These are phyloP conservation scores for Candolleomyces aberdarensis DNA, from an alignment of 768 basidiomycete genomes.

Conservation along the genomic window DNA sequence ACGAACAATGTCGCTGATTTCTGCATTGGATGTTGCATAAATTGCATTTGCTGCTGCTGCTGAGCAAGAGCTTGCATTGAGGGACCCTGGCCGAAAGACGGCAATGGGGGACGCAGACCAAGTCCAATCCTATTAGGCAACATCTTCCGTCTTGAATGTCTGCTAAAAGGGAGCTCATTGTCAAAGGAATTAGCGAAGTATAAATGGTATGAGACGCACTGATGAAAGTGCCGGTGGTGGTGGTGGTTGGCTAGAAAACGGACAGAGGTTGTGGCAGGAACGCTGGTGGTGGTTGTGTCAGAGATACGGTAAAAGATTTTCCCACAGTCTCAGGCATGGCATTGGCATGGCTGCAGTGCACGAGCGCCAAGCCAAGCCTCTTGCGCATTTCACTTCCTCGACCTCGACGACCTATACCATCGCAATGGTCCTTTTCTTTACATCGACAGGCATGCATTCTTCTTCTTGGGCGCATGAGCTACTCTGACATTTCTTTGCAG, in stretches of 20 bases:
- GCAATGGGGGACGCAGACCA: slow-evolving; percentile 84
- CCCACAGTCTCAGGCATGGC: slow-evolving; percentile 4
- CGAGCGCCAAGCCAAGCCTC: background rate
- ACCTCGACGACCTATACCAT: background rate
- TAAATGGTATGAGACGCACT: background rate
- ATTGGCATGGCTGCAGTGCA: slow-evolving; percentile 1
- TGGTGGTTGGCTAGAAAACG: background rate
- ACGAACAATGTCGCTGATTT: slow-evolving; percentile 81
- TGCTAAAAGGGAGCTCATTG: background rate
- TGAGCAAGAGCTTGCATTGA: slow-evolving; percentile 89
- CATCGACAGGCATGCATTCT: slow-evolving; percentile 35
- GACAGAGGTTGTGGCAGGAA: background rate
- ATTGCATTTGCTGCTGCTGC: slow-evolving; percentile 79
- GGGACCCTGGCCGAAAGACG: slow-evolving; percentile 87
- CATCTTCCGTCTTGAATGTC: slow-evolving; percentile 36
- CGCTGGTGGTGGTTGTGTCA: slow-evolving; percentile 1
- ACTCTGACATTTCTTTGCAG: slow-evolving; percentile 30
- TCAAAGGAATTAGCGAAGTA: background rate
- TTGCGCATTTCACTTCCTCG: background rate
- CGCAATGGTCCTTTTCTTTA: slow-evolving; percentile 53
- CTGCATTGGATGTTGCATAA: slow-evolving; percentile 61
- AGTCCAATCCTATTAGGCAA: slow-evolving; percentile 82
- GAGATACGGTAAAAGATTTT: slow-evolving; percentile 4
- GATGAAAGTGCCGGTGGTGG: background rate
- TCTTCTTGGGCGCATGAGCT: background rate